Evolutionary conservation across 352 stramenopile species (phyloP), one percentile per base, ranked within the genome.

Genomic region (Phytophthora cactorum): DNA sequence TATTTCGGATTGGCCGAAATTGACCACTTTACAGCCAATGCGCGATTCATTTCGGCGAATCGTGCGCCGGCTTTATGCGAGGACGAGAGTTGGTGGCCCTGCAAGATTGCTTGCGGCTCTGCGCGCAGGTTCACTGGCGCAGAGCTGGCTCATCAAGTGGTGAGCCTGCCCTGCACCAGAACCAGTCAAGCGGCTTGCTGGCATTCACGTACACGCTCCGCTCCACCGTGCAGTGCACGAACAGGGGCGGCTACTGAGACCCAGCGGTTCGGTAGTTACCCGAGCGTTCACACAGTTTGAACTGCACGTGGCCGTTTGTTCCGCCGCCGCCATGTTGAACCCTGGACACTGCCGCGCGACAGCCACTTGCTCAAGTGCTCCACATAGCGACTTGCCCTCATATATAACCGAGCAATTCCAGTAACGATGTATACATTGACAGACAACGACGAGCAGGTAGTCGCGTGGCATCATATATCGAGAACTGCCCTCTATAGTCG

Each of bases 11-110:
- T 72, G 63, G 58, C 8, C 14, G 38, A 75, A 72, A 75, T 45
- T 3, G 14, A 39, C 32, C 25, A 55, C 50, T 51, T 63, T 65
- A 60, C 45, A 51, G 46, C 62, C 58, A 68, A 64, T 75, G 28
- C 25, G 38, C 1, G 28, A 9, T 28, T 36, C 29, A 51, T 68
- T 68, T 72, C 36, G 51, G 56, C 63, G 54, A 74, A 74, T 74
- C 34, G 36, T 29, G 10, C 27, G 44, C 10, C 11, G 38, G 15
- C 28, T 22, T 29, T 15, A 12, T 11, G 6, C 29, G 66, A 74
- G 66, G 66, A 74, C 66, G 64, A 52, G 54, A 59, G 52, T 62
- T 63, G 58, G 64, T 67, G 63, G 63, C 55, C n/a, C 47, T 59
- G 63, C 46, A 70, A 60, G 39, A 65, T 65, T 55, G 39, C 36